Evolutionary conservation across 805 yeast species (phyloP).

Genomic region (Metschnikowia corniflorae): DNA sequence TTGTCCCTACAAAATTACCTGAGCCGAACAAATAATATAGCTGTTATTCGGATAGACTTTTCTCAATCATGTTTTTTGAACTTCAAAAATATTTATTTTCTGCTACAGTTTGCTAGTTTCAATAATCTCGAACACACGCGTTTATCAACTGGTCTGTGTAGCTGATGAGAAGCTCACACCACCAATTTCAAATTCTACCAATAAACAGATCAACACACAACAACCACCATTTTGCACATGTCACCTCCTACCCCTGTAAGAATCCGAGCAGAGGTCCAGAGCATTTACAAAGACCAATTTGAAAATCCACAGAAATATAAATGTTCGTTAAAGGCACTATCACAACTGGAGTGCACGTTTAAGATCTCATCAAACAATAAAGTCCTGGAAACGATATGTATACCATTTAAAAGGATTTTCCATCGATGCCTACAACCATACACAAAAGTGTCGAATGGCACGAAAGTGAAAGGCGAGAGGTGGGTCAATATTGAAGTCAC

Average conservation of each 20-base stretch:
- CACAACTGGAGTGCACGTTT: constrained; percentile 44
- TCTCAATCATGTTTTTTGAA: too few relatives aligned
- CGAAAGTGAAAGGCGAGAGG: constrained; percentile 22
- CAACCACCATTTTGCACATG: constrained; percentile 27
- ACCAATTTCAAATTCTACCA: too few relatives aligned
- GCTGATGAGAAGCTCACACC: too few relatives aligned
- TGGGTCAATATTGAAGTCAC: constrained; percentile 43
- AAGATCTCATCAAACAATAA: constrained; percentile 21
- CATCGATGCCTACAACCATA: constrained; percentile 35
- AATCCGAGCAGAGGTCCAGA: constrained; percentile 26
- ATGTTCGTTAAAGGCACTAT: constrained; percentile 32
- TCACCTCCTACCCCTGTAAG: constrained; percentile 45
- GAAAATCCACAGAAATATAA: constrained; percentile 29
- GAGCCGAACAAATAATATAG: too few relatives aligned
- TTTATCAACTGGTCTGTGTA: too few relatives aligned
- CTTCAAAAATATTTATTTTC: too few relatives aligned
- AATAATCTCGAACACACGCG: too few relatives aligned
- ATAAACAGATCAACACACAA: too few relatives aligned
- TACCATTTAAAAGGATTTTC: constrained; percentile 42
- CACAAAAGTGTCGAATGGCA: constrained; percentile 23
- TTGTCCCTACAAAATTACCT: too few relatives aligned
- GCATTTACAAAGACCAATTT: constrained; percentile 25
- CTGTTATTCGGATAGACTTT: too few relatives aligned
- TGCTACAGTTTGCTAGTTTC: too few relatives aligned
- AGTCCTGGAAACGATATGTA: constrained; percentile 37